These are phyloP conservation scores for Phytopythium delawarense DNA, from an alignment of 352 stramenopile genomes.

Conservation along the genomic window DNA sequence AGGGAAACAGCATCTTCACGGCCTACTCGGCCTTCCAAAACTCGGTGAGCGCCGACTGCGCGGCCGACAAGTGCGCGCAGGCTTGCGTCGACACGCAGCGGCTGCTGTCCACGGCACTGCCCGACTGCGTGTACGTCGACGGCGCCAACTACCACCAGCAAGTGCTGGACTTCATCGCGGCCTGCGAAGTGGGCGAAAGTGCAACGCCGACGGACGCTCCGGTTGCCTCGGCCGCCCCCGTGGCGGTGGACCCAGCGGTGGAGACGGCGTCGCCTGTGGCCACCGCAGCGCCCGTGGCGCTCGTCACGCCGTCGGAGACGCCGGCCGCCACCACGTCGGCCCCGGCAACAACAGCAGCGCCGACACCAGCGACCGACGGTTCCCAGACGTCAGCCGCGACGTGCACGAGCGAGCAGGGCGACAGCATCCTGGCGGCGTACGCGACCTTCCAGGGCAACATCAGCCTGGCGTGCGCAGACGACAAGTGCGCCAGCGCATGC, in stretches of 20 bases:
- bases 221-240: neutral
- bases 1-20: neutral
- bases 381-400: neutral
- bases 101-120: conserved; percentile 4
- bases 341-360: neutral
- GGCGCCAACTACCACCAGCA: conserved; percentile 6
- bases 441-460: neutral
- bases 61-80: neutral
- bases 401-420: neutral
- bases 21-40: conserved; percentile 5
- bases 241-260: neutral
- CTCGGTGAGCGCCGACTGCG: neutral
- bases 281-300: neutral
- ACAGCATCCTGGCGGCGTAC: conserved; percentile 3
- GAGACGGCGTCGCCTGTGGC: neutral
- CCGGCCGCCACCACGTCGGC: neutral
- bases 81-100: neutral
- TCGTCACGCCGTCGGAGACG: neutral
- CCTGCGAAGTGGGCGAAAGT: neutral
- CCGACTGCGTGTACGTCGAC: conserved; percentile 8
- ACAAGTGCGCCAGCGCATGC: conserved; percentile 2
- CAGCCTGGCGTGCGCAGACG: neutral
- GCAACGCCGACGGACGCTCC: neutral
- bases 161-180: neutral
- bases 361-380: neutral